These are phyloP conservation scores for Metschnikowia lachancei DNA, from an alignment of 805 yeast genomes.

Conservation along the genomic window DNA sequence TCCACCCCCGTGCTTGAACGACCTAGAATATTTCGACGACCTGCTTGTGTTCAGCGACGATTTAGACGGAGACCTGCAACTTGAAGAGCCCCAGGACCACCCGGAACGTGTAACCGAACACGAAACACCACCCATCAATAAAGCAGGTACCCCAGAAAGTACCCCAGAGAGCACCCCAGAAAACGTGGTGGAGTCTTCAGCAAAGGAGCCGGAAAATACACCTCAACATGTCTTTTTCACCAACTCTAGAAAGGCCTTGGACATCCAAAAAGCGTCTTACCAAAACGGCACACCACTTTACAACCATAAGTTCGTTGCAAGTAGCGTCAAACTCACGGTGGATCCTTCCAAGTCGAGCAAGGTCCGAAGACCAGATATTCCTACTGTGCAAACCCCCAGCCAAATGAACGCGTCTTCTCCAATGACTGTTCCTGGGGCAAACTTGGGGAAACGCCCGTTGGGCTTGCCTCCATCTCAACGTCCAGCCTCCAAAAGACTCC, in stretches of 20 bases:
- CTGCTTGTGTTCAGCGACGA: conserved; percentile 43
- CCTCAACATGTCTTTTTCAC: conserved; percentile 22
- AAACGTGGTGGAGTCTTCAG: not conserved
- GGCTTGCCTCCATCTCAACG: conserved; percentile 37
- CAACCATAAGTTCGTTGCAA: conserved; percentile 49
- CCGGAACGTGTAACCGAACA: not conserved
- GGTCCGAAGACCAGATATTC: conserved; percentile 42
- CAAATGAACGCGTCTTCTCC: conserved; percentile 13
- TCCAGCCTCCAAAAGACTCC: conserved; percentile 26
- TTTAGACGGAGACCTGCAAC: not conserved
- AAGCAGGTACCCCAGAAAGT: not conserved
- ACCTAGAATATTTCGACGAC: conserved; percentile 38
- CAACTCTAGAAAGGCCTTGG: conserved; percentile 21
- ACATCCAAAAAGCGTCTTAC: conserved; percentile 17
- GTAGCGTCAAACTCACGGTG: conserved; percentile 49
- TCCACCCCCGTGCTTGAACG: no score
- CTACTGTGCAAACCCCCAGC: conserved; percentile 18
- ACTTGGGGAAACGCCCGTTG: conserved; percentile 26
- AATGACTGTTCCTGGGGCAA: not conserved
- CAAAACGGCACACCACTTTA: conserved; percentile 53
- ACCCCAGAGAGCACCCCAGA: no score
- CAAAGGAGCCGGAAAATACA: conserved; percentile 2
- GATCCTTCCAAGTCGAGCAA: conserved; percentile 71
- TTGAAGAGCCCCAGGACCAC: not conserved
- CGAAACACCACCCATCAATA: not conserved